phyloP scores from a whole-genome alignment of 163 green algal genomes.

The Picocystis sp. region DNA sequence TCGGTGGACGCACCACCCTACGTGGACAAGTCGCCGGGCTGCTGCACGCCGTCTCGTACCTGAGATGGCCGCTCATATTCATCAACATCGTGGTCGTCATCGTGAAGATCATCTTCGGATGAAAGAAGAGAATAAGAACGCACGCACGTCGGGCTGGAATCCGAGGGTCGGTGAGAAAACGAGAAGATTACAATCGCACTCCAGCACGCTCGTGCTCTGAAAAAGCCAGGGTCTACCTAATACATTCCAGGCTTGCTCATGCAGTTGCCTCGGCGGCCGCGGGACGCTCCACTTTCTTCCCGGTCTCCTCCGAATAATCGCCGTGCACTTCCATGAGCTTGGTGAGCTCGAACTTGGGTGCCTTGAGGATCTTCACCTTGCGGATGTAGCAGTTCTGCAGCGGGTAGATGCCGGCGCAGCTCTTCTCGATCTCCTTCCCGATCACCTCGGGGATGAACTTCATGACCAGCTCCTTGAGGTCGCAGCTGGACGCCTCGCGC shows the following conservation, averaged over 20 bases:
- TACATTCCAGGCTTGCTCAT: no score
- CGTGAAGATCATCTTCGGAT: conserved; percentile 9
- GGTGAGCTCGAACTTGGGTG: conserved; percentile 93
- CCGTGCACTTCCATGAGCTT: conserved; percentile 98
- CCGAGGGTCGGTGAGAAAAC: no score
- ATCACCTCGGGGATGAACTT: conserved; percentile 99
- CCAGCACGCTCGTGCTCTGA: no score
- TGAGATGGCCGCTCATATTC: conserved; percentile 7
- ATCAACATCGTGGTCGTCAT: conserved; percentile 9
- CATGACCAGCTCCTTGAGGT: conserved; percentile 93
- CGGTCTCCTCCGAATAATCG: conserved; percentile 72
- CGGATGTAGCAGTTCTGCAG: conserved; percentile 90
- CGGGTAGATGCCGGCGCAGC: conserved; percentile 72
- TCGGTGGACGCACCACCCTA: not conserved
- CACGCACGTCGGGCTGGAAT: not conserved
- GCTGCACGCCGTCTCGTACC: conserved; percentile 5
- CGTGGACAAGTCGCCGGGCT: conserved; percentile 4
- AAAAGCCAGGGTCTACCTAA: no score
- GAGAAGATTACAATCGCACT: no score
- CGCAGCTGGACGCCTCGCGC: conserved; percentile 64
- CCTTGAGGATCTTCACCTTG: conserved; percentile 97
- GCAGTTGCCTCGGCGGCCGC: conserved; percentile 24
- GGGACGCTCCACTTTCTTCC: conserved; percentile 58
- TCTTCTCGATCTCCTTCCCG: conserved; percentile 96
- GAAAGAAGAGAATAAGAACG: not conserved